These are phyloP conservation scores for Chalciporus chontae DNA, from an alignment of 768 basidiomycete genomes.

Conservation along the genomic window DNA sequence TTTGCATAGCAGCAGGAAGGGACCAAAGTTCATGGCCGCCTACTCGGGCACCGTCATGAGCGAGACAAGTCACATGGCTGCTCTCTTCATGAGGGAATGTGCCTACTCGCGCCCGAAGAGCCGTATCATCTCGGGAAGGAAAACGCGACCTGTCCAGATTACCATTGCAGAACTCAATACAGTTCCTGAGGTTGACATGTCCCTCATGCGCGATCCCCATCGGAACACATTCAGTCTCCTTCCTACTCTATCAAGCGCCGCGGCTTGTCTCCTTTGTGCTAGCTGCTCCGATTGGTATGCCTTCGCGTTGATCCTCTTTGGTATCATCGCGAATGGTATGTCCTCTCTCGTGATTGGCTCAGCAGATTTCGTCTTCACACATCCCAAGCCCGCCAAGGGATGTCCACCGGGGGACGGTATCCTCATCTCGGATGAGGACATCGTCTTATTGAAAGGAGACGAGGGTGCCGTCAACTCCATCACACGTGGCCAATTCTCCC, in stretches of 20 bases:
- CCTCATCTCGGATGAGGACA: constrained; percentile 11
- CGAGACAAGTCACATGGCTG: constrained; percentile 8
- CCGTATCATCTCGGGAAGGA: not conserved
- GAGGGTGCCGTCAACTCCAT: constrained; percentile 24
- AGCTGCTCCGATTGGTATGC: constrained; percentile 26
- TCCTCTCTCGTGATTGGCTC: constrained; percentile 26
- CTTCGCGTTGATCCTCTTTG: constrained; percentile 28
- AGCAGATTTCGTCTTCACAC: constrained; percentile 9
- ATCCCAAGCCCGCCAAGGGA: constrained; percentile 1
- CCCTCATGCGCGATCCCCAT: not conserved
- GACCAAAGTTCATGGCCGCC: constrained; percentile 6
- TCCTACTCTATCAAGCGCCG: constrained; percentile 2
- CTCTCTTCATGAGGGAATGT: not conserved
- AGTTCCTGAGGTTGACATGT: not conserved
- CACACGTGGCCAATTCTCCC: constrained; percentile 19
- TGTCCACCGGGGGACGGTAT: constrained; percentile 26
- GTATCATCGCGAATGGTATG: constrained; percentile 28
- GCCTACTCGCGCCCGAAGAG: not conserved
- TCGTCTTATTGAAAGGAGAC: constrained; percentile 17
- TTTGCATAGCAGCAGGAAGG: constrained; percentile 3
- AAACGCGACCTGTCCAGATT: constrained; percentile 2
- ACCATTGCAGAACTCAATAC: constrained; percentile 1
- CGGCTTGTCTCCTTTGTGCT: constrained; percentile 3
- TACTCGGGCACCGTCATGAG: constrained; percentile 5
- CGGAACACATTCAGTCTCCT: not conserved